Conservation (phyloP, 192 early-diverging fungal genomes). For the Backusella luteola region DNA sequence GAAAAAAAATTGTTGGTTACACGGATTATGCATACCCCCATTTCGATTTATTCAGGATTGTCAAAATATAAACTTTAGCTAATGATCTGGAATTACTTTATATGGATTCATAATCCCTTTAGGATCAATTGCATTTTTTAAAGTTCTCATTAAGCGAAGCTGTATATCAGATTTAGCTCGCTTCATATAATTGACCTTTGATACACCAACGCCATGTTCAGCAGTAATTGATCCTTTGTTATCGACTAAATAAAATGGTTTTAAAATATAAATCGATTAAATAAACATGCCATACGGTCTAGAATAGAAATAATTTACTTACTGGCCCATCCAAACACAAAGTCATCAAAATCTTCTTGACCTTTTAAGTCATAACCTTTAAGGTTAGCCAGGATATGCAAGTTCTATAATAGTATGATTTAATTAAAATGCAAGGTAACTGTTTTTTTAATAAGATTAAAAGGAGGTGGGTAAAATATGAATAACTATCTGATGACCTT, state of each 20-base stretch:
- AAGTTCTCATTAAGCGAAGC: constrained; percentile 66
- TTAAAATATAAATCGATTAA: neutral
- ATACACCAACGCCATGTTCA: constrained; percentile 83
- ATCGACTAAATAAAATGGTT: constrained; percentile 21
- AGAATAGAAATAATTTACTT: constrained; percentile 25
- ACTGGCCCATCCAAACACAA: constrained; percentile 86
- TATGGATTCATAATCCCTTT: constrained; percentile 81
- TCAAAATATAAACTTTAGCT: neutral
- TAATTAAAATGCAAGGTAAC: neutral
- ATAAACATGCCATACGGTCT: neutral
- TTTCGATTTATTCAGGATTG: neutral
- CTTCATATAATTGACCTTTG: constrained; percentile 56
- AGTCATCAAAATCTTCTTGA: constrained; percentile 79
- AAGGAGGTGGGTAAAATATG: neutral
- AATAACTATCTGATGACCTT: constrained; percentile 18
- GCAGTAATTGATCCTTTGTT: constrained; percentile 74
- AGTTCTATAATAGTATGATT: constrained; percentile 47
- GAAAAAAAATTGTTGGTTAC: neutral
- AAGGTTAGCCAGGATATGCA: constrained; percentile 88
- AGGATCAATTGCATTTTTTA: constrained; percentile 81
- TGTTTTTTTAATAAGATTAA: neutral
- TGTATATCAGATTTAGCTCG: constrained; percentile 70
- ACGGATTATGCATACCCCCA: neutral
- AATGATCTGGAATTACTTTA: constrained; percentile 42
- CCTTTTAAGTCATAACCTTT: constrained; percentile 58